Evolutionary conservation across 2,329 filamentous ascomycete genomes (phyloP).

Genomic region (Botryotinia convoluta): DNA sequence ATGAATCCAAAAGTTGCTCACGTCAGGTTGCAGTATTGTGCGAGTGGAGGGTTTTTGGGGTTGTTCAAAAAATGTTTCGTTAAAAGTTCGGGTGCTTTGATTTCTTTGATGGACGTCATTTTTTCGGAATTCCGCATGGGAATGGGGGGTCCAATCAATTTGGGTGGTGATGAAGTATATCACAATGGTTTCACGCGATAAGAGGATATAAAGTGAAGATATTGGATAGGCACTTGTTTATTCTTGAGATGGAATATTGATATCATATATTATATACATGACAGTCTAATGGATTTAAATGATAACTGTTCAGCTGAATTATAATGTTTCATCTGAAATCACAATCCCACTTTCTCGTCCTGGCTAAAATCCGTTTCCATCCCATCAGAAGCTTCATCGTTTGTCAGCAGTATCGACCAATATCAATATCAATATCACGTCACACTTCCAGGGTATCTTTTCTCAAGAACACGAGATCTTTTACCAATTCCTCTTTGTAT

Average conservation of each 20-base stretch:
- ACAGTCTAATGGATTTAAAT: not conserved
- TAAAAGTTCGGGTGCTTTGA: conserved; percentile 11
- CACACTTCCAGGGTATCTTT: not conserved
- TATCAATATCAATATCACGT: not conserved
- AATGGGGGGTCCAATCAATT: not conserved
- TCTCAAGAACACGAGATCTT: not conserved
- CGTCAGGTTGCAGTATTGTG: conserved; percentile 9
- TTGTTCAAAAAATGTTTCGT: conserved; percentile 2
- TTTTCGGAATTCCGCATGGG: not conserved
- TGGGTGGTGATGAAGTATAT: not conserved
- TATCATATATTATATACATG: not conserved
- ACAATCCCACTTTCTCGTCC: conserved; percentile 17
- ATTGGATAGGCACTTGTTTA: not conserved
- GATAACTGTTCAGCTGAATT: no score
- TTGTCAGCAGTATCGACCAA: conserved; percentile 20
- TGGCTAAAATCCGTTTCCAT: conserved; percentile 34
- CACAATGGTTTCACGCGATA: not conserved
- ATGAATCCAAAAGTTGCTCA: conserved; percentile 5
- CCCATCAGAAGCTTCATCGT: not conserved
- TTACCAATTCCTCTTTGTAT: not conserved
- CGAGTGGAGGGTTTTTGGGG: not conserved
- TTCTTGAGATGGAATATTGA: not conserved
- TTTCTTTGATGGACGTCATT: conserved; percentile 19
- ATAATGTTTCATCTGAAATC: conserved; percentile 2
- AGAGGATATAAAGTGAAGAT: not conserved